These are phyloP conservation scores for Kluyveromyces aestuarii DNA, from an alignment of 805 yeast species.

Conservation along the genomic window DNA sequence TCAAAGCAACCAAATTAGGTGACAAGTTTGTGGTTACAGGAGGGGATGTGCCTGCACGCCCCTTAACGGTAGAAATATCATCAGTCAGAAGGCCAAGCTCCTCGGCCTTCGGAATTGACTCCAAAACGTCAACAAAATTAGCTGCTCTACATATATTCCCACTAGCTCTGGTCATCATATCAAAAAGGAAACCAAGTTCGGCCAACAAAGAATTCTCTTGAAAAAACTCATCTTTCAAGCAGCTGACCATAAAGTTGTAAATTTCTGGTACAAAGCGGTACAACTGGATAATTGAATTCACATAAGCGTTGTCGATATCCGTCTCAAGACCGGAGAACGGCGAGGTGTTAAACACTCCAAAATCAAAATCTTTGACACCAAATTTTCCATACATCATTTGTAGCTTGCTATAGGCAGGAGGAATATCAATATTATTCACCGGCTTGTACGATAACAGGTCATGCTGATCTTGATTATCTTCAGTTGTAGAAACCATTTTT, in stretches of 20 bases:
- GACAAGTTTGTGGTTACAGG: not conserved
- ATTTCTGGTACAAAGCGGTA: conserved; percentile 70
- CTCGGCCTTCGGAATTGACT: conserved; percentile 27
- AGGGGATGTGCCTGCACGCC: conserved; percentile 1
- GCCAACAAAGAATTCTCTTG: conserved; percentile 46
- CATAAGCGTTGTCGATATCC: conserved; percentile 67
- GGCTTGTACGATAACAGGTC: conserved; percentile 17
- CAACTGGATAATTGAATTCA: conserved; percentile 71
- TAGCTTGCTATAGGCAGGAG: conserved; percentile 66
- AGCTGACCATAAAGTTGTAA: conserved; percentile 52
- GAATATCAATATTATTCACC: conserved; percentile 36
- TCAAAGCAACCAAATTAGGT: not conserved
- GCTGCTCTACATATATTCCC: conserved; percentile 76
- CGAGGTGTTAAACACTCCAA: conserved; percentile 72
- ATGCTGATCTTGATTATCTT: conserved; percentile 13
- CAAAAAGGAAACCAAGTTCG: conserved; percentile 83
- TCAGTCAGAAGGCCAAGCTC: conserved; percentile 5
- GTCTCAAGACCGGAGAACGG: conserved; percentile 79
- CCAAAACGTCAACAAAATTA: conserved; percentile 57
- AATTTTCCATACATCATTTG: conserved; percentile 78
- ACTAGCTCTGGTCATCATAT: conserved; percentile 77
- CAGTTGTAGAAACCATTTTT: conserved; percentile 8
- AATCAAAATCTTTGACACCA: conserved; percentile 93
- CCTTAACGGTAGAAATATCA: not conserved
- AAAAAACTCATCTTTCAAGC: conserved; percentile 46